These are phyloP conservation scores for Xylaria sp. DNA, from an alignment of 2,329 filamentous ascomycete species.

Conservation along the genomic window DNA sequence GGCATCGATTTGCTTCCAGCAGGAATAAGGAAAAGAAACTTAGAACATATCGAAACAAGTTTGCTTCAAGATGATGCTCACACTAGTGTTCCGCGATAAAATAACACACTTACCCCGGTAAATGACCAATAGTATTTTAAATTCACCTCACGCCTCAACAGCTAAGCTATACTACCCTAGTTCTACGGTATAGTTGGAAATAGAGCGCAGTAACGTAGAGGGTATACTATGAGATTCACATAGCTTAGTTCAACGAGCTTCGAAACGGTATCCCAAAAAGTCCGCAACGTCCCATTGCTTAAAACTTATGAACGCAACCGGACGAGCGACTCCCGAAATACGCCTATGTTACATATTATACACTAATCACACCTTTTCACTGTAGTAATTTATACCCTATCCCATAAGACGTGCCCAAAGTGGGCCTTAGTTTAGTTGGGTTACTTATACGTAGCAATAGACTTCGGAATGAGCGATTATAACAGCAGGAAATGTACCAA, in stretches of 20 bases:
- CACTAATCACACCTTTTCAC: not conserved
- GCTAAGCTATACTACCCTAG: not conserved
- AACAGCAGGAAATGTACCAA: not conserved
- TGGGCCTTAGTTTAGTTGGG: not conserved
- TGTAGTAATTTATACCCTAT: not conserved
- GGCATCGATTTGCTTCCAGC: conserved; percentile 1
- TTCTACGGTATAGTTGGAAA: not conserved
- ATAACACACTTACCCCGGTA: not conserved
- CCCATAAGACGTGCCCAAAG: not conserved
- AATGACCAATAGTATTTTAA: not conserved
- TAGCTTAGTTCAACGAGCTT: not conserved
- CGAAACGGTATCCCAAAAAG: not conserved
- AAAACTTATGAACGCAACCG: not conserved
- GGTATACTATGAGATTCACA: not conserved
- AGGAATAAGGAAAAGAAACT: not conserved
- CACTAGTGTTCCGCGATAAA: not conserved
- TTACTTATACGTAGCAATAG: not conserved
- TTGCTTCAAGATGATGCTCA: not conserved
- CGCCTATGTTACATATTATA: not conserved
- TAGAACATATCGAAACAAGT: not conserved
- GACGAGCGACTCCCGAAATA: not conserved
- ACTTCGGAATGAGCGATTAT: not conserved
- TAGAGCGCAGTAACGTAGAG: not conserved
- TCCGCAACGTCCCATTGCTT: not conserved
- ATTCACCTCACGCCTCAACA: not conserved